phyloP scores from a whole-genome alignment of 768 basidiomycete species.

The Amanita molliuscula region DNA sequence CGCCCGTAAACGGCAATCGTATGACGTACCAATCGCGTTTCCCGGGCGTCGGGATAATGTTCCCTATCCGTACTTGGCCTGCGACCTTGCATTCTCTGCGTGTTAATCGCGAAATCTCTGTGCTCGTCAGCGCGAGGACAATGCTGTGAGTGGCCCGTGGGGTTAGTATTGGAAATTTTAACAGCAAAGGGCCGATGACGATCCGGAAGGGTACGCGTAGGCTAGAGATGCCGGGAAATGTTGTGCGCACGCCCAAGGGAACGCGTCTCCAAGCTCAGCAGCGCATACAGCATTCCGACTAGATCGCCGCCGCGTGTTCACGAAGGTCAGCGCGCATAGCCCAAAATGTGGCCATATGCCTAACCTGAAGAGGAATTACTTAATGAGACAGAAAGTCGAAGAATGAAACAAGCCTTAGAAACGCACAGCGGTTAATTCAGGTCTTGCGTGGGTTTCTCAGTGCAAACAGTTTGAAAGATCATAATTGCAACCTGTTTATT shows the following conservation, averaged over 20 bases:
- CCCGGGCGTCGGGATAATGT: not conserved
- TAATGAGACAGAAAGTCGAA: not conserved
- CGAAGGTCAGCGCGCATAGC: not conserved
- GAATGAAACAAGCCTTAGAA: not conserved
- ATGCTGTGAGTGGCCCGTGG: not conserved
- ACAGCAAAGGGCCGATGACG: not conserved
- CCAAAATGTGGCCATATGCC: not conserved
- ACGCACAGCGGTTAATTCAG: too few species aligned
- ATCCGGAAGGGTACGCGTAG: not conserved
- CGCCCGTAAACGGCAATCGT: not conserved
- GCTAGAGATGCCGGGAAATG: too few species aligned
- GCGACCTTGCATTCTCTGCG: not conserved
- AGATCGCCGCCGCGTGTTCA: not conserved
- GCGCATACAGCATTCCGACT: not conserved
- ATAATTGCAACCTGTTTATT: too few species aligned
- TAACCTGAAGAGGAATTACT: not conserved
- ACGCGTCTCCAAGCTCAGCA: not conserved
- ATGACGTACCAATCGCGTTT: not conserved
- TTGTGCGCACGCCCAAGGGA: too few species aligned
- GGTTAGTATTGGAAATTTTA: not conserved
- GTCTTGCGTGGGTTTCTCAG: too few species aligned
- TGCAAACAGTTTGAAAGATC: too few species aligned
- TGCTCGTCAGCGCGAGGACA: not conserved
- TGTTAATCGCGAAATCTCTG: too few species aligned
- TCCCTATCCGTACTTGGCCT: not conserved